Evolutionary conservation across 352 stramenopile species (phyloP).

Genomic region (Pythium phragmitis): DNA sequence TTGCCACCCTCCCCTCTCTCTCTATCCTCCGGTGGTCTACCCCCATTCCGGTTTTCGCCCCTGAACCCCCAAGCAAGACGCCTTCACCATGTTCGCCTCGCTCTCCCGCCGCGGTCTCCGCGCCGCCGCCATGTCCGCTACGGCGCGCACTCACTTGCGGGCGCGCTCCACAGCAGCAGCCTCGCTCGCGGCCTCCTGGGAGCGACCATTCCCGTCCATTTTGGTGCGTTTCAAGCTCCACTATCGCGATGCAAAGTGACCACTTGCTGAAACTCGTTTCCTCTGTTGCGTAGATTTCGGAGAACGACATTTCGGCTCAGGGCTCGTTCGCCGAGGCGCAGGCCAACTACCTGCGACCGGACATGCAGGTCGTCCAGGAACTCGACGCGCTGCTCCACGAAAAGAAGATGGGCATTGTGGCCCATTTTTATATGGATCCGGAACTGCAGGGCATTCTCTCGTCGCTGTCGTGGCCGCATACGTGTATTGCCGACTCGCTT

Average conservation of each 20-base stretch:
- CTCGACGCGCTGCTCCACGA: conserved; percentile 85
- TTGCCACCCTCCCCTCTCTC: conserved; percentile 1
- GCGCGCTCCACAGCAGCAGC: conserved; percentile 40
- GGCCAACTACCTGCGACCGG: conserved; percentile 83
- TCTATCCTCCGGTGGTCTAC: conserved; percentile 1
- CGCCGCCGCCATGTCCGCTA: conserved; percentile 23
- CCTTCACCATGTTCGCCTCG: conserved; percentile 17
- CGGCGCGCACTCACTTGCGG: conserved; percentile 20
- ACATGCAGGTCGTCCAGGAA: conserved; percentile 83
- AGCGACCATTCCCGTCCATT: conserved; percentile 76
- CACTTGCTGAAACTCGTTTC: not conserved
- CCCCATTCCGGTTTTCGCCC: conserved; percentile 5
- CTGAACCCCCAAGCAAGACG: not conserved
- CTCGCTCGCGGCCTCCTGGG: conserved; percentile 68
- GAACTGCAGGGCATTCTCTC: conserved; percentile 92
- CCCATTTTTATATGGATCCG: conserved; percentile 99
- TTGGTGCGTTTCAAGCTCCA: conserved; percentile 42
- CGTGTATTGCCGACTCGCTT: conserved; percentile 95
- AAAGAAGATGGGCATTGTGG: conserved; percentile 96
- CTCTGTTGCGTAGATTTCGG: conserved; percentile 49
- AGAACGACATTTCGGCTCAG: conserved; percentile 70
- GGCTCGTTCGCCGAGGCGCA: conserved; percentile 89
- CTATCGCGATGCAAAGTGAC: not conserved
- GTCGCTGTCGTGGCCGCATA: conserved; percentile 85
- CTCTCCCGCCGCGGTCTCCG: conserved; percentile 17